Base-by-base conservation (phyloP, 768 basidiomycete genomes). In the Tremella mesenterica region DNA sequence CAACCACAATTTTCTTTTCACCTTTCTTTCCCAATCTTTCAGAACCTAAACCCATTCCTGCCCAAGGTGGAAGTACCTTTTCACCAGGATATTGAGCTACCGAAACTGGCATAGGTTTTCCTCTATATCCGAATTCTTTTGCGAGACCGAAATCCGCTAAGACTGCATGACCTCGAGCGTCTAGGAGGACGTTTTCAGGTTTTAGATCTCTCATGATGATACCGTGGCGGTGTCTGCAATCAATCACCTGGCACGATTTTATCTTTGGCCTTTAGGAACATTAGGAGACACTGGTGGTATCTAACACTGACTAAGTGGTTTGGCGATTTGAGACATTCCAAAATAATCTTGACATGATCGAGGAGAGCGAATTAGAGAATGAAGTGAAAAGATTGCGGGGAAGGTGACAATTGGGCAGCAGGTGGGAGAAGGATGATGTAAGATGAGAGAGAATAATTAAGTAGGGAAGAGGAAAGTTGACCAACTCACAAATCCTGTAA, bases 161-260 rank as follows among this genome's bases (percentile, higher is more conserved):
- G 36, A 97, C 89, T 59, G 96, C 90, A 71, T 99, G 95, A 0
- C 95, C 95, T 62, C 91, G 86, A 1, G 81, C 81, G 46, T 87
- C 88, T 61, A 99, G 92, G 51, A 99, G 83, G 63, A 97, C 88
- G 74, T 69, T 69, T 76, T 96, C 92, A 1, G 92, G 92, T 69
- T 96, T 96, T 58, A 96, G 83, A 71, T 96, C 92, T 45, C 95
- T 86, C 74, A 96, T 93, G 75, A 99, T 91, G 69, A 99, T 90
- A 33, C 93, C 93, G 4, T 86, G 84, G 13, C 83, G 82, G 67
- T 97, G 93, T 46, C 68, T 70, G 30, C 3, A 23, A 30, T 41
- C 38, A 41, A 23, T 23, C n/a, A 41, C 4, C 4, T 5, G 8
- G 8, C 6, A 41, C 14, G 6, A 16, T 18, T n/a, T 14, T 5